Percentiles rank a stretch among this genome's conserved stretches.
Conservation (phyloP, 2,329 filamentous ascomycete species). For the Diaporthe ilicicola region DNA sequence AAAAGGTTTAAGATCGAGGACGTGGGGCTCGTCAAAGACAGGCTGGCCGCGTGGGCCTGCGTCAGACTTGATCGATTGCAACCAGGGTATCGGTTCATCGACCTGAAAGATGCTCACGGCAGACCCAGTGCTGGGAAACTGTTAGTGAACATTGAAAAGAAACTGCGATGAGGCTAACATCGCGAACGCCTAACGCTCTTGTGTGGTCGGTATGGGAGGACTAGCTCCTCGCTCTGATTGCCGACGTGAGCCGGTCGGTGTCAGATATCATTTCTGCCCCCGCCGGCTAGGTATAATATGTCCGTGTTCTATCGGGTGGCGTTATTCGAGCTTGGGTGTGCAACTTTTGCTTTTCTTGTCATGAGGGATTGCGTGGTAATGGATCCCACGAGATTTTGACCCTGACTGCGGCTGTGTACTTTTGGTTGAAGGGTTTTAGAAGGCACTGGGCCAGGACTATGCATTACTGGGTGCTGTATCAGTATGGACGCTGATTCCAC, state of each 20-base stretch:
- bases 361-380: neutral
- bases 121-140: constrained; percentile 56
- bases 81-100: constrained; percentile 63
- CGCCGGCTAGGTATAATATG: neutral
- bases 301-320: constrained; percentile 9
- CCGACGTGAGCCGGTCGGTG: neutral
- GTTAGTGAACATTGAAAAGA: constrained; percentile 62
- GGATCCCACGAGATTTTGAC: neutral
- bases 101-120: constrained; percentile 56
- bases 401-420: neutral
- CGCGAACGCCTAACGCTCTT: neutral
- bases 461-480: neutral
- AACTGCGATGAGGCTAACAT: constrained; percentile 42
- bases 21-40: constrained; percentile 49
- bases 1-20: constrained; percentile 64
- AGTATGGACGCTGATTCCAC: neutral
- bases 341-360: neutral
- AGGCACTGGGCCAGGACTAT: constrained; percentile 6
- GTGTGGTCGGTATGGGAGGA: neutral
- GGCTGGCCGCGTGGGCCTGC: constrained; percentile 63
- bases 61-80: constrained; percentile 67
- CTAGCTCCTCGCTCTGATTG: neutral
- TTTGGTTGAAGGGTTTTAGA: neutral
- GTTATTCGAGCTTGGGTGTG: neutral
- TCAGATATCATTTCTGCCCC: neutral